These are phyloP conservation scores for Thelonectria discophora DNA, from an alignment of 2,329 filamentous ascomycete species.

Conservation along the genomic window DNA sequence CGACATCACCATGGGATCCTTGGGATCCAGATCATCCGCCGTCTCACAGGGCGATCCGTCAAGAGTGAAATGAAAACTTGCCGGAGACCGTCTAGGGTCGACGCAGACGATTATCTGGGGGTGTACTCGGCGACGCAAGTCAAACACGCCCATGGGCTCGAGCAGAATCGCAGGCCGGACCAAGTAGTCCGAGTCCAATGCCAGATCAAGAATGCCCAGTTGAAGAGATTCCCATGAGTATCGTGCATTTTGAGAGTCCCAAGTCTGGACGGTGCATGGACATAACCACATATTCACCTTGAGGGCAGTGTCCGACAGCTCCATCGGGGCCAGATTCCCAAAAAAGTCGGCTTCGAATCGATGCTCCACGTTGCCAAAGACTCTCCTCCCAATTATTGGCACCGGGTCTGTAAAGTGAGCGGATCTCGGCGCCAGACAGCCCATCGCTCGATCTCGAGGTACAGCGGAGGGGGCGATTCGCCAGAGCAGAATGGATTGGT, in stretches of 20 bases:
- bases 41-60: not conserved
- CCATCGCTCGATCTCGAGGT: conserved; percentile 13
- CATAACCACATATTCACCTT: conserved; percentile 33
- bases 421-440: conserved; percentile 31
- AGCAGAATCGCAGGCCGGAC: conserved; percentile 34
- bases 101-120: conserved; percentile 29
- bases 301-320: conserved; percentile 35
- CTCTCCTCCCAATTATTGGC: conserved; percentile 29
- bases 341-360: conserved; percentile 33
- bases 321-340: conserved; percentile 30
- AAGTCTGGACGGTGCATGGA: conserved; percentile 26
- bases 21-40: not conserved
- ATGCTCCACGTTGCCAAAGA: conserved; percentile 29
- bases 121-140: conserved; percentile 34
- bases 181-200: conserved; percentile 35
- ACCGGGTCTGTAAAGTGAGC: conserved; percentile 27
- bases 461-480: not conserved
- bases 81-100: conserved; percentile 22
- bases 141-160: conserved; percentile 27
- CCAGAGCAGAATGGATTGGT: conserved; percentile 39
- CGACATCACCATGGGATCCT: not conserved
- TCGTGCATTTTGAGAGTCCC: not conserved
- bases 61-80: not conserved
- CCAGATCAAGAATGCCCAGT: conserved; percentile 37
- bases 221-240: conserved; percentile 16